phyloP scores from a whole-genome alignment of 768 basidiomycete genomes.

The Lactarius hengduanensis region DNA sequence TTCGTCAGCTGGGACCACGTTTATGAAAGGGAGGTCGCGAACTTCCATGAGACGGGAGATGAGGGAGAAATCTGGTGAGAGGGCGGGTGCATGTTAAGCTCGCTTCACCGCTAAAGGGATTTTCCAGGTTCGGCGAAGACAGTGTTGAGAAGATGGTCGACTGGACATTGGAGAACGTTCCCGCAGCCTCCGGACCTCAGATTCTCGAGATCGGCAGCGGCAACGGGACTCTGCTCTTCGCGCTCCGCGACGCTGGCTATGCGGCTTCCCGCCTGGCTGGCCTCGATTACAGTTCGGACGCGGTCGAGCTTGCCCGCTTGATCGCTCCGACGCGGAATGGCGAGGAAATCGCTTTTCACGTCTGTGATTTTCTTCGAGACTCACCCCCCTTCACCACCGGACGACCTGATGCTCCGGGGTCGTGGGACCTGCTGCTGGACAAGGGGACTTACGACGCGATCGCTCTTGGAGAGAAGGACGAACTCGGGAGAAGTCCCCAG shows the following conservation, averaged over 20 bases:
- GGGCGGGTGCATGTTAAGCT: neutral
- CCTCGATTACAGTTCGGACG: conserved; percentile 75
- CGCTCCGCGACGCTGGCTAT: conserved; percentile 68
- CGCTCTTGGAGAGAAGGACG: conserved; percentile 62
- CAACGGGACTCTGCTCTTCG: conserved; percentile 75
- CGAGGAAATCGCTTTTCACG: conserved; percentile 50
- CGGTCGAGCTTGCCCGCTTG: conserved; percentile 58
- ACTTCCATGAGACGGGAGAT: conserved; percentile 76
- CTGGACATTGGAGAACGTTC: conserved; percentile 60
- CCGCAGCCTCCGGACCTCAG: conserved; percentile 45
- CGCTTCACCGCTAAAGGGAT: neutral
- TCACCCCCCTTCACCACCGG: conserved; percentile 42
- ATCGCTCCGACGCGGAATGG: conserved; percentile 49
- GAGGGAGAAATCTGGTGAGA: conserved; percentile 83
- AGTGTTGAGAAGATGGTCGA: conserved; percentile 76
- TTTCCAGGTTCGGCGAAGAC: conserved; percentile 73
- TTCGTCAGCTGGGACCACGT: conserved; percentile 72
- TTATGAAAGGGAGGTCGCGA: conserved; percentile 66
- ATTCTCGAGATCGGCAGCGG: conserved; percentile 80
- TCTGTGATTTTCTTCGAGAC: conserved; percentile 64
- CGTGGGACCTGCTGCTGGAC: conserved; percentile 77
- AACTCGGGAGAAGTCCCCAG: conserved; percentile 50
- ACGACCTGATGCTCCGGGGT: conserved; percentile 29
- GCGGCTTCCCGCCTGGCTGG: conserved; percentile 51
- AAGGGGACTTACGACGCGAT: conserved; percentile 92